Base-by-base conservation (phyloP, 495 filamentous ascomycete genomes). In the Hyaloscypha finlandica region DNA sequence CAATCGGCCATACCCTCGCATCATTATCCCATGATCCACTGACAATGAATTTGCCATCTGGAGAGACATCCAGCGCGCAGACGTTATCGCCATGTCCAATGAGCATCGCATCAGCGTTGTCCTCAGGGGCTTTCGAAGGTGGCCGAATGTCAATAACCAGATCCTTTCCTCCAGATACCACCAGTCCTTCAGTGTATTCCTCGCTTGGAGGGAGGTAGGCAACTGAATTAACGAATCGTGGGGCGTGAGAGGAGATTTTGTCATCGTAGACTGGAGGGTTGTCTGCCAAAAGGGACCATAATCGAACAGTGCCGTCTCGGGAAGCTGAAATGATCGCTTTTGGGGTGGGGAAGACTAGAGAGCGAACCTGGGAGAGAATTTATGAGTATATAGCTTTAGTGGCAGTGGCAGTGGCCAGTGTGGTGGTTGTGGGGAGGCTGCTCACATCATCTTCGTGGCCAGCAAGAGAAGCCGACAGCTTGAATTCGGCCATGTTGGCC, bases 11-110 rank as follows among this genome's bases (percentile, higher is more conserved):
- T 64, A 97, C 73, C 35, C 91, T 86, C 14, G 90, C 92, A 45
- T 92, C 89, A 48, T 86, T 85, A 75, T 99, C 96, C 96, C 96
- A 99, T 75, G 93, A 89, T n/a, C 92, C 95, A 72, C 94, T 97
- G 52, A 97, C 88, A 59, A 98, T 83, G 74, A 85, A 89, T 20
- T 77, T 84, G 3, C 86, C 87, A 61, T 90, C 86, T 6, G 87
- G 82, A 53, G 85, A 88, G 6, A 90, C 88, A 74, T 97, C 93
- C 33, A 99, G 77, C 1, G 94, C 81, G 74, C 94, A 97, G 35
- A 99, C 86, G 68, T 97, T 98, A 67, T 89, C 83, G 16, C 82
- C 79, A 74, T 99, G 96, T 20, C 96, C 96, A 55, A 97, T 77
- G 6, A 99, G 82, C 68, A 98, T 80, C 20, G 90, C 89, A 72